Evolutionary conservation across 208 protist species (phyloP), one percentile per base, ranked within the genome.

Genomic region (Wallacemonas rigidus): DNA sequence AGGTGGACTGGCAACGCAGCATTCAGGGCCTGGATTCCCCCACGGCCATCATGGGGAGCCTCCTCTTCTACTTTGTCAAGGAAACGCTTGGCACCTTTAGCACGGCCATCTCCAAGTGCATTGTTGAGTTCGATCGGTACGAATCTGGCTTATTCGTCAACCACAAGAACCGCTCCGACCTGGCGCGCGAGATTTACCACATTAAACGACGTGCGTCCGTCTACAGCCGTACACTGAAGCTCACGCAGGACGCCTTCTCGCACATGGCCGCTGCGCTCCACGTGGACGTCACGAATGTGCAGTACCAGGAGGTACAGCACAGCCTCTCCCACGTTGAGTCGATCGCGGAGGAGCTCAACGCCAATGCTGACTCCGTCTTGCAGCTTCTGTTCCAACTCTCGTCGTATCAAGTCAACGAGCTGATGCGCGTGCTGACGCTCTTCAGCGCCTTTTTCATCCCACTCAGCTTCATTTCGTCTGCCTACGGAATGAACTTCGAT

Each of bases 401-500:
- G 14, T 92, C 86, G n/a, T 95, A 91, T 67, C 85, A 95, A 76
- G 83, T 91, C 45, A 96, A 92, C 69, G 88, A 96, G 78, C 80
- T 93, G 26, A 95, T 97, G 85, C 83, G 83, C 9, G 86, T 95
- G 62, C 83, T 95, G 69, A 95, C 92, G 14, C 73, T 94, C 35
- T 90, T 97, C 76, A 92, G 80, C 39, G 89, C 88, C 45, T 90
- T 97, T 63, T 97, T 97, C 68, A 94, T 92, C 50, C 92, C 90
- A 5, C 72, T 93, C 17, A 91, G 79, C 71, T 95, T 95, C 70
- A 87, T 97, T 56, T 87, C 90, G 1, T 79, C 85, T 0, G 78
- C 92, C 26, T 97, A 92, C 73, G 90, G 90, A 39, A 97, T 94
- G 90, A 97, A 95, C 82, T 92, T 95, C 77, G 83, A 89, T 3